A percentile compares a stretch with the other conserved stretches of the same genome.
These are phyloP conservation scores for Starmerella bombicola DNA, from an alignment of 805 yeast species.

Conservation along the genomic window DNA sequence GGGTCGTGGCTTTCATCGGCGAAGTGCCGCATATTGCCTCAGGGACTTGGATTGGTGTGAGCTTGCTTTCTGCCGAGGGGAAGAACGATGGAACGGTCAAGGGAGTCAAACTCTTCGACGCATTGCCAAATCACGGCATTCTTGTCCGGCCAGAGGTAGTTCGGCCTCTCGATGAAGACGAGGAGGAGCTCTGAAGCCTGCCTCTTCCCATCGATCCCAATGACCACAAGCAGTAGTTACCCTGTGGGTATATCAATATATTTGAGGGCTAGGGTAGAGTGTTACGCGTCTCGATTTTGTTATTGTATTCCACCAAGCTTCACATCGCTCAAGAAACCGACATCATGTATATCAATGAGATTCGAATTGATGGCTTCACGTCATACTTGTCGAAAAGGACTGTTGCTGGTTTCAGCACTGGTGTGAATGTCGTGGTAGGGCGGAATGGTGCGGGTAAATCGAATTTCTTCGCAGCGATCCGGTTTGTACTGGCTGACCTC, in stretches of 20 bases:
- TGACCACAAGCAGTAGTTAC: too few relatives aligned
- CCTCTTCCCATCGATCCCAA: too few relatives aligned
- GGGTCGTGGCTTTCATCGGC: constrained; percentile 62
- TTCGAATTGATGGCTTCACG: constrained; percentile 82
- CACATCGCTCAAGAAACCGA: too few relatives aligned
- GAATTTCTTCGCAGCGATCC: constrained; percentile 85
- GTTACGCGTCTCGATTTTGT: too few relatives aligned
- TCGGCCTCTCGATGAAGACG: constrained; percentile 55
- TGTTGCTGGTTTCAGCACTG: constrained; percentile 63
- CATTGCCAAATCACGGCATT: constrained; percentile 52
- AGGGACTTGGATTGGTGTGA: constrained; percentile 65
- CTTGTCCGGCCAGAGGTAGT: constrained; percentile 61
- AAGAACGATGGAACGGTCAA: constrained; percentile 69
- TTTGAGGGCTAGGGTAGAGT: too few relatives aligned
- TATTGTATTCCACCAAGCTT: too few relatives aligned
- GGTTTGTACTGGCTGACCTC: constrained; percentile 74
- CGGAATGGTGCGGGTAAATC: constrained; percentile 60
- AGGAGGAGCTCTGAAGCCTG: constrained; percentile 30
- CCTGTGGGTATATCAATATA: too few relatives aligned
- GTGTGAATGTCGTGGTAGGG: constrained; percentile 60
- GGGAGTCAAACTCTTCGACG: constrained; percentile 46
- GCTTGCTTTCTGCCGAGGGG: constrained; percentile 76
- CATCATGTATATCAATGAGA: constrained; percentile 26
- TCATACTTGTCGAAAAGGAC: constrained; percentile 77
- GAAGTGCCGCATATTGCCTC: constrained; percentile 41